Percentiles rank a stretch among this genome's conserved stretches.
Conservation (phyloP, 192 early-diverging fungal genomes). For the Chytriomyces hyalinus region DNA sequence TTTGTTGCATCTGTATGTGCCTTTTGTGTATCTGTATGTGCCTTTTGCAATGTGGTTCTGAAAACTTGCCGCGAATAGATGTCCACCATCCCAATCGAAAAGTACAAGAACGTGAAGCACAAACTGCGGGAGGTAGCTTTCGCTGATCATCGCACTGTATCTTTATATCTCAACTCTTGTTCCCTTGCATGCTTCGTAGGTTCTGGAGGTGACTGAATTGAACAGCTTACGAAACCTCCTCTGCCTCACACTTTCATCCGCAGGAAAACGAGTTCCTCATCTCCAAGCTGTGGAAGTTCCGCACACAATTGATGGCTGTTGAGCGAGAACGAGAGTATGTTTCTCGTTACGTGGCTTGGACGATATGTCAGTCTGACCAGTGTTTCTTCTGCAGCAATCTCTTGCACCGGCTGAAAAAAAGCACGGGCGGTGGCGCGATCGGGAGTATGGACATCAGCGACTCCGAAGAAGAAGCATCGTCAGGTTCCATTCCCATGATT, state of each 20-base stretch:
- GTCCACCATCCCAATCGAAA: not conserved
- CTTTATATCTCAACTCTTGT: not conserved
- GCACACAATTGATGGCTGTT: constrained; percentile 1
- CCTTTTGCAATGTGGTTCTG: not conserved
- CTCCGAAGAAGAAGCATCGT: constrained; percentile 17
- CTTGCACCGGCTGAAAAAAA: constrained; percentile 7
- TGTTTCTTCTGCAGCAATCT: not conserved
- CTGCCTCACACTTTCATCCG: not conserved
- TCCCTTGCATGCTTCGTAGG: not conserved
- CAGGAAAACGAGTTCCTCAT: constrained; percentile 35
- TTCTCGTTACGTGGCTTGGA: not conserved
- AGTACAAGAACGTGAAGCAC: constrained; percentile 20
- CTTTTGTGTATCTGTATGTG: not conserved
- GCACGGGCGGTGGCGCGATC: too few species aligned
- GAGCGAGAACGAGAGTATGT: constrained; percentile 30
- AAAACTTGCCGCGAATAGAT: not conserved
- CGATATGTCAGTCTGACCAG: not conserved
- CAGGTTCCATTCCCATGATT: too few species aligned
- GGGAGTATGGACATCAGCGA: constrained; percentile 13
- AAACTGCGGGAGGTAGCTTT: constrained; percentile 27
- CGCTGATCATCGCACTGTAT: not conserved
- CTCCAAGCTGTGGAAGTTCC: constrained; percentile 21
- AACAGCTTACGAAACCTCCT: not conserved
- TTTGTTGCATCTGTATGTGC: not conserved
- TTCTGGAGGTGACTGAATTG: constrained; percentile 13